A percentile compares a stretch with the other conserved stretches of the same genome.
These are phyloP conservation scores for Pythium sukuiense DNA, from an alignment of 352 stramenopile species.

Conservation along the genomic window DNA sequence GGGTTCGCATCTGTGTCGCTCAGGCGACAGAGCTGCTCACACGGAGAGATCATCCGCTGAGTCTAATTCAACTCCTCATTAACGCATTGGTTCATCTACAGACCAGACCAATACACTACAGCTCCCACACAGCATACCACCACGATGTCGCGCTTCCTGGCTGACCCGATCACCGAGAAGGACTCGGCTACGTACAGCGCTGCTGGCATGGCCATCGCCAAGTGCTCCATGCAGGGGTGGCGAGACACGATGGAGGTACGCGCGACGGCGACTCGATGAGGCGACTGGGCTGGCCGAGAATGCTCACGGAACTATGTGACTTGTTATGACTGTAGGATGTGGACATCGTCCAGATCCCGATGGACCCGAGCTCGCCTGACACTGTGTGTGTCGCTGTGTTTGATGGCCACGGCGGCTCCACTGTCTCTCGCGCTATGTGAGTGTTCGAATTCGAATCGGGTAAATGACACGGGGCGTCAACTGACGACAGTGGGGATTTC, in stretches of 20 bases:
- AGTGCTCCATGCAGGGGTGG: constrained; percentile 82
- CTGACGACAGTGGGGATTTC: not conserved
- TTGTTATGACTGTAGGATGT: constrained; percentile 43
- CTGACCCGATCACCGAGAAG: constrained; percentile 80
- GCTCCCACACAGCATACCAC: not conserved
- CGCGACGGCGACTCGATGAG: not conserved
- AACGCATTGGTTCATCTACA: not conserved
- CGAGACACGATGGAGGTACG: constrained; percentile 82
- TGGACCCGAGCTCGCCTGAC: constrained; percentile 54
- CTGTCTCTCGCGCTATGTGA: constrained; percentile 72
- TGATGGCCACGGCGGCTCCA: constrained; percentile 75
- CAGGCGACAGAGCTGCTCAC: not conserved
- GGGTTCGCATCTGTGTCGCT: not conserved
- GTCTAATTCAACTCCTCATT: not conserved
- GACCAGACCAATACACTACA: not conserved
- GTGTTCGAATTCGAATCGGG: constrained; percentile 11
- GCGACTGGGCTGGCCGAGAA: not conserved
- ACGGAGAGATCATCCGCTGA: not conserved
- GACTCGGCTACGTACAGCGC: constrained; percentile 45
- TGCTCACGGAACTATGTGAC: not conserved
- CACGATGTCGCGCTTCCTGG: constrained; percentile 82
- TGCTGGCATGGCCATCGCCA: constrained; percentile 60
- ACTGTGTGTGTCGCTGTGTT: constrained; percentile 79
- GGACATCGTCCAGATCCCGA: constrained; percentile 69
- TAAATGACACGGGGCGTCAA: not conserved